Base-by-base conservation (phyloP, 2,329 filamentous ascomycete genomes). In the Teratosphaeria destructans region DNA sequence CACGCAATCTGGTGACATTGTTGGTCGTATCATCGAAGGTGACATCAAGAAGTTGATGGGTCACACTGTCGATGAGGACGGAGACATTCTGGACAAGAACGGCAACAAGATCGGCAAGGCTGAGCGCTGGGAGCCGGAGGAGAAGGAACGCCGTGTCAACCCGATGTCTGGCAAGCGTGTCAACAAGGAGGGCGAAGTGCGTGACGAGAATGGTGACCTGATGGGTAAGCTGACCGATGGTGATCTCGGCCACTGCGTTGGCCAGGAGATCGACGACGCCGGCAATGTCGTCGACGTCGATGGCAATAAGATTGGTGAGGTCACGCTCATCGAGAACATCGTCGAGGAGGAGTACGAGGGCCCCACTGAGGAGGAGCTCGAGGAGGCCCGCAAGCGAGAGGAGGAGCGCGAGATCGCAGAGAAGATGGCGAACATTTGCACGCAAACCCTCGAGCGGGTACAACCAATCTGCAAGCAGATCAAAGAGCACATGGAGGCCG, bases 381-480 rank as follows among this genome's bases (percentile, higher is more conserved):
- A 73, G 52, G 78, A 79, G 43, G 73, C 78, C 63, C 68, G 70
- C 60, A 74, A 83, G 71, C 79, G 86, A 62, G 74, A 84, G 70
- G 79, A 88, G 64, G 90, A 95, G 71, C 81, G 80, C 64, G 84
- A 95, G 76, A 81, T 95, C 43, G 91, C 91, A 1, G 80, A 82
- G 62, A 87, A 89, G 76, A 91, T 96, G 78, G 79, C 81, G 12
- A 77, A 75, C 59, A 87, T 88, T 67, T 84, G 95, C 66, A 82
- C 87, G 69, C 85, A 92, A 72, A 89, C 89, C 14, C 81, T 96
- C 6, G 90, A 95, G 69, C 88, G 86, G 72, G 84, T 96, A 71
- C 85, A 88, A 65, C 91, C 91, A 10, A 85, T 95, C 70, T 88
- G 89, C 79, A 90, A 89, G 76, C 83, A 90, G 78, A 96, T 96